A percentile compares a stretch with the other conserved stretches of the same genome.
phyloP scores from a whole-genome alignment of 2,329 filamentous ascomycete species.

The Sporothrix mexicana region DNA sequence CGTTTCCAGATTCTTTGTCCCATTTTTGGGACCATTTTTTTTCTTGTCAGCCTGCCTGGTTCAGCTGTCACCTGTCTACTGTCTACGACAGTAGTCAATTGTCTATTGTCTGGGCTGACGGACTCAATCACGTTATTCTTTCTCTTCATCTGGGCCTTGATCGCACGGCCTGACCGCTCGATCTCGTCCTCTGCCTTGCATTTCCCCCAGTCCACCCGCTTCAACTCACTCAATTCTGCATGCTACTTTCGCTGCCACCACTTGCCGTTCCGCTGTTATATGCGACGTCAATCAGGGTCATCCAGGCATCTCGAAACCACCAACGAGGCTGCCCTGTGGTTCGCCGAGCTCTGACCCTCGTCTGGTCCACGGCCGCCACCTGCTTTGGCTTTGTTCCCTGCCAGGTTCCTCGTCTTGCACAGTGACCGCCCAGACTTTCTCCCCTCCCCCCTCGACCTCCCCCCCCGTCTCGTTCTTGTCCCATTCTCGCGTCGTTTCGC shows the following conservation, averaged over 20 bases:
- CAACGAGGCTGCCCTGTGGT: conserved; percentile 44
- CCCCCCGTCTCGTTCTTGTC: neutral
- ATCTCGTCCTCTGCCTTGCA: neutral
- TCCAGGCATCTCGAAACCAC: conserved; percentile 50
- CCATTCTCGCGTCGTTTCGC: conserved; percentile 35
- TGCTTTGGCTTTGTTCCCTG: conserved; percentile 36
- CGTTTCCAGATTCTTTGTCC: conserved; percentile 28
- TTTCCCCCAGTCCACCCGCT: neutral
- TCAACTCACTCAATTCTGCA: neutral
- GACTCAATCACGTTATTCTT: neutral
- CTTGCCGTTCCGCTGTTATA: conserved; percentile 42
- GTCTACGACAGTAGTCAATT: neutral
- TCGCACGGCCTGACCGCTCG: conserved; percentile 13
- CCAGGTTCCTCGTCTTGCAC: conserved; percentile 27
- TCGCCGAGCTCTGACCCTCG: conserved; percentile 46
- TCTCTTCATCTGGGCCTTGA: neutral
- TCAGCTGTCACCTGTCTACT: neutral
- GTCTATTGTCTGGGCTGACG: neutral
- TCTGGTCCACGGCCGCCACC: conserved; percentile 13
- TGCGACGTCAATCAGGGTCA: conserved; percentile 58
- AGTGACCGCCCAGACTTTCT: neutral
- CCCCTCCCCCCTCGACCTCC: neutral
- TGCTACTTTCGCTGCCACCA: conserved; percentile 10
- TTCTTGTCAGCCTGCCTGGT: neutral
- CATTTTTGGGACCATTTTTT: neutral